Evolutionary conservation across 2,329 filamentous ascomycete genomes (phyloP).

Genomic region (Arthrinium phaeospermum): DNA sequence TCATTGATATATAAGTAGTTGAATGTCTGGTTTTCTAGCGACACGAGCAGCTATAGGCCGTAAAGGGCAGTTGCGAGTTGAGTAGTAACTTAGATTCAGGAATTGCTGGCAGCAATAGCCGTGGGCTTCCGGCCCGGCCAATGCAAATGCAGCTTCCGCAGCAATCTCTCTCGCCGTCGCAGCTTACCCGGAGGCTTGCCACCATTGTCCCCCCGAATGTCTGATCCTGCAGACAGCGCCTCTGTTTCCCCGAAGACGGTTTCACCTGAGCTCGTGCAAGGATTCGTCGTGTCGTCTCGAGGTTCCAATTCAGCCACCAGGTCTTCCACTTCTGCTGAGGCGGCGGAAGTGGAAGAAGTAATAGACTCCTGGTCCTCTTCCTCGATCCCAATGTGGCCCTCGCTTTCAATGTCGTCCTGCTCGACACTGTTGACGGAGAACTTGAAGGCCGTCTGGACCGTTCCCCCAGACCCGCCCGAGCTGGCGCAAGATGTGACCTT

Average conservation of each 20-base stretch:
- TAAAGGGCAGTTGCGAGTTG: background rate
- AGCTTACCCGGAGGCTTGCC: background rate
- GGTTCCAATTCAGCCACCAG: background rate
- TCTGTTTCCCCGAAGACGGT: background rate
- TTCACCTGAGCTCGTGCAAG: background rate
- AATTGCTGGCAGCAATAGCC: background rate
- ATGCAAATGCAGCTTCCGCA: background rate
- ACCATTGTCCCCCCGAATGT: background rate
- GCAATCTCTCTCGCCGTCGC: background rate
- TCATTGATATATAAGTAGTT: background rate
- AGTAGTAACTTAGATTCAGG: background rate
- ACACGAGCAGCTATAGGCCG: background rate
- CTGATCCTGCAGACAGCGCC: background rate
- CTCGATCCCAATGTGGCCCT: background rate
- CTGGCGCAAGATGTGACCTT: background rate
- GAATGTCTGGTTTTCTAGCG: background rate
- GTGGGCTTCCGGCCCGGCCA: background rate
- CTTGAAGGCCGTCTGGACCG: background rate
- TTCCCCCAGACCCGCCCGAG: background rate
- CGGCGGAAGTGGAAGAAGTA: background rate
- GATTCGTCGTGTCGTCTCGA: background rate
- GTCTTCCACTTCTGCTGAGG: background rate
- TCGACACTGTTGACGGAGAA: background rate
- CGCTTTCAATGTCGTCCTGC: background rate
- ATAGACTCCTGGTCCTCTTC: background rate